phyloP scores from a whole-genome alignment of 345 rosid species.

The Litchi chinensis region DNA sequence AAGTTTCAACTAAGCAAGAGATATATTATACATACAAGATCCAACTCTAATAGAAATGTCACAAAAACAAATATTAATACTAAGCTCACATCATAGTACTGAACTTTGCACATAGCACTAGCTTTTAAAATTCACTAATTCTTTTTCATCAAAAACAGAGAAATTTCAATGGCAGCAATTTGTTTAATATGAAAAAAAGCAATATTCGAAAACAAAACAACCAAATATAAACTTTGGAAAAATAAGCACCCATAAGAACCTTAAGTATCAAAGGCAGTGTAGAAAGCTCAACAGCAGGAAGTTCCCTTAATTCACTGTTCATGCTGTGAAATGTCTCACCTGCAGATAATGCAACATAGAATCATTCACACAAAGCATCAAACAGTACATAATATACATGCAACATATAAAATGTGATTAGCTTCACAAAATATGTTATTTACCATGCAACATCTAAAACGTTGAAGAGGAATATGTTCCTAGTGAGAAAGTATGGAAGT shows the following conservation, averaged over 20 bases:
- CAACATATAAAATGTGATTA: not conserved
- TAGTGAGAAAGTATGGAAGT: not conserved
- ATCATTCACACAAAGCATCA: not conserved
- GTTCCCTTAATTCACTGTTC: slow-evolving; percentile 85
- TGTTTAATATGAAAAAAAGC: not conserved
- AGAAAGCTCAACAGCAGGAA: slow-evolving; percentile 92
- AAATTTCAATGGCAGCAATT: not conserved
- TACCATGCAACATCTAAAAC: not conserved
- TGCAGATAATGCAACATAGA: slow-evolving; percentile 35
- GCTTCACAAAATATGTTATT: not conserved
- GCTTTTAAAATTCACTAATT: not conserved
- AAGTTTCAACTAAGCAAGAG: not conserved
- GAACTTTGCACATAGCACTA: not conserved
- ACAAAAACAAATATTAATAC: not conserved
- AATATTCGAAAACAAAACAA: not conserved
- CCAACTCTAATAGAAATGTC: not conserved
- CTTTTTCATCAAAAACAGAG: not conserved
- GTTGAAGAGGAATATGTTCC: not conserved
- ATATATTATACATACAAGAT: not conserved
- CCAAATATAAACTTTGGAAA: slow-evolving; percentile 7
- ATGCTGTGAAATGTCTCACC: slow-evolving; percentile 80
- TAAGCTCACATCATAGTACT: not conserved
- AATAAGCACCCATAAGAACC: slow-evolving; percentile 42
- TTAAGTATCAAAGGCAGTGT: slow-evolving; percentile 87
- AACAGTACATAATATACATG: not conserved